phyloP scores from a whole-genome alignment of 805 yeast species.

The Lipomyces yamanashiensis region DNA sequence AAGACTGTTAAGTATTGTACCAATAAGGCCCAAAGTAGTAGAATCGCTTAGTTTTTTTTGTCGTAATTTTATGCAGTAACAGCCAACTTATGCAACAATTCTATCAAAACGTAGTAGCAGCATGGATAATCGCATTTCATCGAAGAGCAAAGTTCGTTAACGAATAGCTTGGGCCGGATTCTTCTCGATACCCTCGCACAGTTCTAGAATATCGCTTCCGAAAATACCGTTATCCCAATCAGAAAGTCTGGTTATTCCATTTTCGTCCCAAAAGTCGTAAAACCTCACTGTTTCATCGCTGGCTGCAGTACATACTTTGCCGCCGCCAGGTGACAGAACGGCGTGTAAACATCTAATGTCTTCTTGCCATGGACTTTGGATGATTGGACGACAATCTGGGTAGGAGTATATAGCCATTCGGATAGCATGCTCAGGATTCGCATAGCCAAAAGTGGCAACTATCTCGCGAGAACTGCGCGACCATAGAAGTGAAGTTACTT shows the following conservation, averaged over 20 bases:
- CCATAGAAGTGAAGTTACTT: conserved; percentile 82
- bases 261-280: conserved; percentile 67
- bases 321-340: conserved; percentile 66
- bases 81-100: too few species aligned
- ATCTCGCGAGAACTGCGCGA: conserved; percentile 65
- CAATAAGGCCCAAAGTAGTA: not conserved
- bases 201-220: conserved; percentile 40
- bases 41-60: not conserved
- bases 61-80: too few species aligned
- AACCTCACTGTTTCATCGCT: conserved; percentile 80
- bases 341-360: conserved; percentile 68
- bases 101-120: too few species aligned
- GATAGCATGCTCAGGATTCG: conserved; percentile 56
- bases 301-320: conserved; percentile 69
- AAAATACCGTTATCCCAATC: conserved; percentile 37
- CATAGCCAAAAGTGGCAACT: conserved; percentile 82
- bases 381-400: conserved; percentile 56
- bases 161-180: conserved; percentile 26
- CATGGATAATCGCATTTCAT: not conserved
- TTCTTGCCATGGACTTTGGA: conserved; percentile 40
- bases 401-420: conserved; percentile 67
- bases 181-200: conserved; percentile 40
- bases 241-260: conserved; percentile 21
- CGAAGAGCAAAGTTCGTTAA: not conserved
- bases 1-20: too few species aligned